These are phyloP conservation scores for Penicillium paxilli DNA, from an alignment of 495 filamentous ascomycete species.

Conservation along the genomic window DNA sequence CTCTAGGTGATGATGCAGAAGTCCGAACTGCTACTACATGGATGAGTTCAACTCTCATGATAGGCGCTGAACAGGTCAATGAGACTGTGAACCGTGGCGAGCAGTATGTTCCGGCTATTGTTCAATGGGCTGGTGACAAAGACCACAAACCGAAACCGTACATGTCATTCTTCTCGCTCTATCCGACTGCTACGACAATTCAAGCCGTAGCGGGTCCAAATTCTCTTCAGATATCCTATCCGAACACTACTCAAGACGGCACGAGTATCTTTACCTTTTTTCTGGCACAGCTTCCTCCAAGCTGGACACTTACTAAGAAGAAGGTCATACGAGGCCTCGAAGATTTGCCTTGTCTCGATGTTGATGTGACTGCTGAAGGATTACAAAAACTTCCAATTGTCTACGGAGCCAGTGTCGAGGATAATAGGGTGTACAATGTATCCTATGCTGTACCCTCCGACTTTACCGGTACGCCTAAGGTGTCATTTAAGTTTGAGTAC, in stretches of 20 bases:
- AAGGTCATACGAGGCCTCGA: conserved; percentile 19
- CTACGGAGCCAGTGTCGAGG: conserved; percentile 25
- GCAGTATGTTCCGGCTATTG: conserved; percentile 31
- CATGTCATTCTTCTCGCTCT: conserved; percentile 26
- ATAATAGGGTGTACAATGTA: conserved; percentile 30
- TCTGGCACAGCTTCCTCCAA: conserved; percentile 24
- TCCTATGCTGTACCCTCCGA: conserved; percentile 25
- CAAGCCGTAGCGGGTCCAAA: conserved; percentile 20
- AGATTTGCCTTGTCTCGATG: conserved; percentile 24
- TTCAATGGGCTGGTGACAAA: conserved; percentile 31
- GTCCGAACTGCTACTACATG: conserved; percentile 23
- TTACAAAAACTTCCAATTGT: conserved; percentile 18
- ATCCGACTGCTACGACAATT: conserved; percentile 26
- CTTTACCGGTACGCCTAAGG: conserved; percentile 21
- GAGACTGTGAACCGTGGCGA: conserved; percentile 19
- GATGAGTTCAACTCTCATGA: conserved; percentile 30
- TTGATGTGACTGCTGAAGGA: conserved; percentile 19
- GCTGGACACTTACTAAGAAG: conserved; percentile 24
- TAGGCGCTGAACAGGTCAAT: conserved; percentile 24
- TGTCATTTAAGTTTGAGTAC: conserved; percentile 25
- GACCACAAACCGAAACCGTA: conserved; percentile 26
- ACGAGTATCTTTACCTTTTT: conserved; percentile 28
- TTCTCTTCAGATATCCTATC: conserved; percentile 24
- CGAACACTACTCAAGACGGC: conserved; percentile 29
- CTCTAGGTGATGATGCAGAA: conserved; percentile 14